phyloP scores from a whole-genome alignment of 2,329 filamentous ascomycete genomes.

The Fusarium lyarnte region DNA sequence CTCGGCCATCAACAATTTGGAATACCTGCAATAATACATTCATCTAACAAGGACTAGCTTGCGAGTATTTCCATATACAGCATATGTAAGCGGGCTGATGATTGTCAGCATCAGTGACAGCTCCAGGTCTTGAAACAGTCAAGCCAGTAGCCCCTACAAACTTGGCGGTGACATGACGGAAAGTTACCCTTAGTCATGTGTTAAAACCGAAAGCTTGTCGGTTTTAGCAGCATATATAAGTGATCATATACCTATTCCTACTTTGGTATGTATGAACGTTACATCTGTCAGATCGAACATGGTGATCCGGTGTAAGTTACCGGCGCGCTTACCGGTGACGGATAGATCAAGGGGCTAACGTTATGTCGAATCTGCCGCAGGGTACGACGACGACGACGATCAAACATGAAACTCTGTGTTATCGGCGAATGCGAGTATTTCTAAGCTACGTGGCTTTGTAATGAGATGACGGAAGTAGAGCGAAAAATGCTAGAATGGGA shows the following conservation, averaged over 20 bases:
- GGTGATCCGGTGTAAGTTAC: slow-evolving; percentile 15
- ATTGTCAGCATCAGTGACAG: background rate
- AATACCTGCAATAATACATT: background rate
- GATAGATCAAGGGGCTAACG: slow-evolving; percentile 7
- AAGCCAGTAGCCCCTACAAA: background rate
- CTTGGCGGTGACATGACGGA: background rate
- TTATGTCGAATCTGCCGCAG: slow-evolving; percentile 16
- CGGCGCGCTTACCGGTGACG: slow-evolving; percentile 9
- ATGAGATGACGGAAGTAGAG: background rate
- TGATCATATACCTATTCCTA: slow-evolving; percentile 1
- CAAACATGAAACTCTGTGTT: slow-evolving; percentile 11
- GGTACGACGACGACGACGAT: background rate
- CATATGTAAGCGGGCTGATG: background rate
- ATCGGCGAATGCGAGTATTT: background rate
- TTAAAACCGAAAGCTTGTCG: slow-evolving; percentile 2
- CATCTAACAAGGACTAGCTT: background rate
- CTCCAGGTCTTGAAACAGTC: background rate
- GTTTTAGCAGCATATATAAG: background rate
- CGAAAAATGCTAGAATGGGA: background rate
- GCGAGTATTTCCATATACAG: background rate
- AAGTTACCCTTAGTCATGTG: background rate
- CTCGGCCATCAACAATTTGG: background rate
- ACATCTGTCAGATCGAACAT: slow-evolving; percentile 9
- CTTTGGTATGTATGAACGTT: slow-evolving; percentile 11
- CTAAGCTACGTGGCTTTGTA: background rate